These are phyloP conservation scores for Lolium rigidum DNA, from an alignment of 176 grass and related monocot genomes.

Conservation along the genomic window DNA sequence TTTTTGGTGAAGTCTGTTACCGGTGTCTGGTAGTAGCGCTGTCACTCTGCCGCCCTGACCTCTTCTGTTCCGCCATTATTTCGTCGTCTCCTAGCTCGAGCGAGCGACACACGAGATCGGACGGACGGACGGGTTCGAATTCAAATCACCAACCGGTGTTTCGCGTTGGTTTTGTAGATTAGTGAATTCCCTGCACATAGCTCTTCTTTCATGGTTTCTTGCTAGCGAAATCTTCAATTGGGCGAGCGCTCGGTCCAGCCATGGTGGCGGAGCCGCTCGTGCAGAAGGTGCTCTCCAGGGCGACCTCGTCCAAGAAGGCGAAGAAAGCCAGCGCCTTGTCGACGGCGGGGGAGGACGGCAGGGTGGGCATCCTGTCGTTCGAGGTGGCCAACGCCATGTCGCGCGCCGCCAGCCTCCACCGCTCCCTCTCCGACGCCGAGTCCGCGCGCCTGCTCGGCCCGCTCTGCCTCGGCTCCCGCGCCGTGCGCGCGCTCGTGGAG, in stretches of 20 bases:
- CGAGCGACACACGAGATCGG: neutral
- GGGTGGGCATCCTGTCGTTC: slow-evolving; percentile 80
- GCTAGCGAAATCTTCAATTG: neutral
- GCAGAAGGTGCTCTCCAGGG: slow-evolving; percentile 76
- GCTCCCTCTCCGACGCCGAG: slow-evolving; percentile 79
- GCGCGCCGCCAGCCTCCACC: slow-evolving; percentile 69
- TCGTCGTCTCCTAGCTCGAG: neutral
- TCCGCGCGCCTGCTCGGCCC: slow-evolving; percentile 52
- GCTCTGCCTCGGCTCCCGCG: slow-evolving; percentile 57
- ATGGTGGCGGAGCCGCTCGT: slow-evolving; percentile 76
- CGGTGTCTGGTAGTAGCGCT: neutral
- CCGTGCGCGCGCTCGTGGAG: slow-evolving; percentile 65
- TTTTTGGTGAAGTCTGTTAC: neutral
- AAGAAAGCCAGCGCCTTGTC: neutral
- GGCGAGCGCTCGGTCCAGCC: neutral
- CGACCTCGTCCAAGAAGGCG: slow-evolving; percentile 65
- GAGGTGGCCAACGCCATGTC: slow-evolving; percentile 90
- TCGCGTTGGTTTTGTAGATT: neutral
- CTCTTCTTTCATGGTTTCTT: neutral
- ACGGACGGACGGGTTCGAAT: neutral
- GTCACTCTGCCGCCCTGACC: neutral
- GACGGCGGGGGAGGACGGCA: slow-evolving; percentile 12
- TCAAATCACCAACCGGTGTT: neutral
- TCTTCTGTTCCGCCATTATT: neutral
- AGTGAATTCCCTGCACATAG: neutral